These are phyloP conservation scores for Suillus placidus DNA, from an alignment of 768 basidiomycete genomes.

Conservation along the genomic window DNA sequence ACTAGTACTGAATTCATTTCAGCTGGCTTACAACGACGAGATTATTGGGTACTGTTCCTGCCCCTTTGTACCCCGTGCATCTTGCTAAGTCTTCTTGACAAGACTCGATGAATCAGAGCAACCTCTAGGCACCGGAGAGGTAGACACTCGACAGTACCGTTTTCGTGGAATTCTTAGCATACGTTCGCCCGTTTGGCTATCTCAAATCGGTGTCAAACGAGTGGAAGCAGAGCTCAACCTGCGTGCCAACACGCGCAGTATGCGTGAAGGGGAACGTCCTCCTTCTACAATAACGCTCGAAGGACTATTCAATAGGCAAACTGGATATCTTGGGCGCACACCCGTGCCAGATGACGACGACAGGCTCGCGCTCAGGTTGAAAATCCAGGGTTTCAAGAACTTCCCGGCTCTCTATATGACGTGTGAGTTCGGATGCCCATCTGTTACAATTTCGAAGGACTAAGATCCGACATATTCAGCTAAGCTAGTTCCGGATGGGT, in stretches of 20 bases:
- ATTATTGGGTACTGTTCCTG: conserved; percentile 28
- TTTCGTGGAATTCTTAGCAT: conserved; percentile 58
- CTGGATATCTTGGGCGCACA: conserved; percentile 8
- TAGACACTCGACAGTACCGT: conserved; percentile 38
- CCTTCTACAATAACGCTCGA: conserved; percentile 38
- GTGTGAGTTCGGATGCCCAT: conserved; percentile 27
- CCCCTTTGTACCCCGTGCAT: neutral
- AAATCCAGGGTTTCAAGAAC: conserved; percentile 45
- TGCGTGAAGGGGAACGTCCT: conserved; percentile 22
- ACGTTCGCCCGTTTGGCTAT: conserved; percentile 50
- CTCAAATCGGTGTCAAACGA: conserved; percentile 42
- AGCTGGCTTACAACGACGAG: conserved; percentile 28
- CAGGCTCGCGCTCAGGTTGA: conserved; percentile 38
- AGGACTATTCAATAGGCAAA: conserved; percentile 34
- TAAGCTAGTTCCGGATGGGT: conserved; percentile 29
- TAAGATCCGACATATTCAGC: conserved; percentile 24
- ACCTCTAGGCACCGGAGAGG: conserved; percentile 31
- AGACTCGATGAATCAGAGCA: conserved; percentile 55
- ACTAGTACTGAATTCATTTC: conserved; percentile 33
- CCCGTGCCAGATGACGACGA: conserved; percentile 13
- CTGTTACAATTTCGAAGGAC: no score
- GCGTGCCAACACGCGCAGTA: conserved; percentile 36
- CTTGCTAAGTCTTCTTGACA: conserved; percentile 9
- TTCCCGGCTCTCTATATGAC: conserved; percentile 44
- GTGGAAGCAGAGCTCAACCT: conserved; percentile 49